Percentiles rank a stretch among this genome's conserved stretches.
Conservation (phyloP, 768 basidiomycete species). For the Pleurotus giganteus region DNA sequence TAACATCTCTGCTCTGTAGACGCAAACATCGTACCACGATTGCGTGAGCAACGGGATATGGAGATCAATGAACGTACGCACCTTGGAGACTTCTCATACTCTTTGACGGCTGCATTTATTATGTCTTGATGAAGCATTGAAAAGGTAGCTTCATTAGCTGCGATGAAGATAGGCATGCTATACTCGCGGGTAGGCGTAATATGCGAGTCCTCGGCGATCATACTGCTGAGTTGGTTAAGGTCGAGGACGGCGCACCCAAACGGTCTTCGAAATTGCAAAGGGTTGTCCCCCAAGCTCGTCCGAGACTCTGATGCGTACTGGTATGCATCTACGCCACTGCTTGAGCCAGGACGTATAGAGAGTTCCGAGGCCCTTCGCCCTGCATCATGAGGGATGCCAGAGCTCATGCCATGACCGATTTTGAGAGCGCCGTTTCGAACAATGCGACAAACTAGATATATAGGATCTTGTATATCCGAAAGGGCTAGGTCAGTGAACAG, state of each 20-base stretch:
- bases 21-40: constrained; percentile 9
- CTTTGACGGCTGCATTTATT: constrained; percentile 72
- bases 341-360: constrained; percentile 34
- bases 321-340: constrained; percentile 9
- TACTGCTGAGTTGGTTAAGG: constrained; percentile 62
- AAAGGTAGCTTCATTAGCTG: constrained; percentile 80
- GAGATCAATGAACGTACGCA: constrained; percentile 29
- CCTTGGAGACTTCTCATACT: constrained; percentile 83
- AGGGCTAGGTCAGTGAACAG: constrained; percentile 88
- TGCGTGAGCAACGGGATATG: not conserved
- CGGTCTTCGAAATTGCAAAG: constrained; percentile 70
- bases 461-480: constrained; percentile 80
- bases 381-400: constrained; percentile 37
- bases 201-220: constrained; percentile 63
- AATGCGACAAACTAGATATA: constrained; percentile 89
- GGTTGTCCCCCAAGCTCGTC: constrained; percentile 31
- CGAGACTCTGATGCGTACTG: constrained; percentile 14
- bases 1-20: constrained; percentile 78
- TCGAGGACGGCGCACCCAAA: constrained; percentile 97
- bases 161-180: constrained; percentile 84
- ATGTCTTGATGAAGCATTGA: constrained; percentile 96
- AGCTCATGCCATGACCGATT: constrained; percentile 55
- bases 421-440: constrained; percentile 87
- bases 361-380: constrained; percentile 57
- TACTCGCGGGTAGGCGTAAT: constrained; percentile 69